Evolutionary conservation across 2,329 filamentous ascomycete genomes (phyloP).

Genomic region (Diaporthe sp.): DNA sequence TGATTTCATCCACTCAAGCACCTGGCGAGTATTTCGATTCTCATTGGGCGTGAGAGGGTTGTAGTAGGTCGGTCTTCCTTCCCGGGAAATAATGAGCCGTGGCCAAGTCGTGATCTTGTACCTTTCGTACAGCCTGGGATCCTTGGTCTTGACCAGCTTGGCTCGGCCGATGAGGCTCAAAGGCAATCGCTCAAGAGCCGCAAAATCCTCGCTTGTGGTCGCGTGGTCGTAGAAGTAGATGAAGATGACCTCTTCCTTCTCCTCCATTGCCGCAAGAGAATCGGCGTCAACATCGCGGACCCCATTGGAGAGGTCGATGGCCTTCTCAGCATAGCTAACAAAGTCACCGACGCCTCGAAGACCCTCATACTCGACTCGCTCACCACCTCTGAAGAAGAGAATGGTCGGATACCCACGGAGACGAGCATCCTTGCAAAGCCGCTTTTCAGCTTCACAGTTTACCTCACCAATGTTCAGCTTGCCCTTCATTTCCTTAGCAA

Average conservation of each 20-base stretch:
- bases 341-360: conserved; percentile 93
- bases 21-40: conserved; percentile 87
- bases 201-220: conserved; percentile 92
- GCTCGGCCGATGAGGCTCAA: conserved; percentile 91
- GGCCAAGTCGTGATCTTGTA: conserved; percentile 99
- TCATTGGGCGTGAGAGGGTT: conserved; percentile 87
- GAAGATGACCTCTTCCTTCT: conserved; percentile 96
- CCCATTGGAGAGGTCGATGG: conserved; percentile 80
- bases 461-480: conserved; percentile 94
- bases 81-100: conserved; percentile 88
- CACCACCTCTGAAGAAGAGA: conserved; percentile 90
- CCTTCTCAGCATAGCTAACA: conserved; percentile 87
- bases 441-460: conserved; percentile 88
- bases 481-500: conserved; percentile 92
- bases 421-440: conserved; percentile 91
- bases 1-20: conserved; percentile 93
- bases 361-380: conserved; percentile 93
- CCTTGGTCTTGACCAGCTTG: conserved; percentile 88
- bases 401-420: conserved; percentile 89
- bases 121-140: conserved; percentile 78
- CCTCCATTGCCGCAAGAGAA: conserved; percentile 84
- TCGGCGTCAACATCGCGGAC: conserved; percentile 84
- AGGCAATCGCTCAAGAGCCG: conserved; percentile 86
- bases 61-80: conserved; percentile 92
- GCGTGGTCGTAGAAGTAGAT: conserved; percentile 98